Percentiles rank a stretch among this genome's conserved stretches.
These are phyloP conservation scores for Cyamopsis tetragonoloba DNA, from an alignment of 306 rosid genomes.

Conservation along the genomic window DNA sequence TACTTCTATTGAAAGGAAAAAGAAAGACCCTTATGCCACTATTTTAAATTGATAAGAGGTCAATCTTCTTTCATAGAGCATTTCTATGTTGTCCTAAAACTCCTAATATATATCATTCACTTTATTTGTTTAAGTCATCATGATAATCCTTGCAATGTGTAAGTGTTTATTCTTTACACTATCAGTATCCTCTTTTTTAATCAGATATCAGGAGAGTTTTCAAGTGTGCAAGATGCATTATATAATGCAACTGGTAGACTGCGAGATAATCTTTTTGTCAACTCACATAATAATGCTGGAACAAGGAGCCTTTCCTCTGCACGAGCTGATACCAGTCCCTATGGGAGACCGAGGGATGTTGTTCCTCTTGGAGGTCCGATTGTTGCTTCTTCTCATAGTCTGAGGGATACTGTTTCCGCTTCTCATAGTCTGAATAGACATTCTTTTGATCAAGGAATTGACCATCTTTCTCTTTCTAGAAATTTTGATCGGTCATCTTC, in stretches of 20 bases:
- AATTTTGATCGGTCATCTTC: slow-evolving; percentile 62
- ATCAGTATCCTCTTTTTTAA: slow-evolving; percentile 8
- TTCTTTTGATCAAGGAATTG: slow-evolving; percentile 52
- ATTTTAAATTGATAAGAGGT: not conserved
- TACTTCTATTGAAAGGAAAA: not conserved
- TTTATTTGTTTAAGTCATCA: slow-evolving; percentile 6
- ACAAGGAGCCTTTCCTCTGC: slow-evolving; percentile 50
- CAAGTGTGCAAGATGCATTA: slow-evolving; percentile 92
- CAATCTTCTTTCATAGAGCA: not conserved
- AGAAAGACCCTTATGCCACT: not conserved
- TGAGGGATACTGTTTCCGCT: too few relatives aligned
- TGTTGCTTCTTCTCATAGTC: slow-evolving; percentile 45
- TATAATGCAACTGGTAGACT: slow-evolving; percentile 88
- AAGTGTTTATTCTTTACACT: not conserved
- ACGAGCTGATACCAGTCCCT: slow-evolving; percentile 56
- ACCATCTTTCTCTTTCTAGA: slow-evolving; percentile 52
- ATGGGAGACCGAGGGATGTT: slow-evolving; percentile 58
- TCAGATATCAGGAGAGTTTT: slow-evolving; percentile 87
- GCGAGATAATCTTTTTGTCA: slow-evolving; percentile 73
- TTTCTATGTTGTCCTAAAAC: slow-evolving; percentile 7
- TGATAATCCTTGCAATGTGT: slow-evolving; percentile 4
- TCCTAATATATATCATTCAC: slow-evolving; percentile 4
- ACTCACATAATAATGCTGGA: slow-evolving; percentile 52
- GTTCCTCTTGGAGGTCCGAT: slow-evolving; percentile 42
- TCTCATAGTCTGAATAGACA: slow-evolving; percentile 47